phyloP scores from a whole-genome alignment of 2,329 filamentous ascomycete genomes.

The Grosmannia penicillata region DNA sequence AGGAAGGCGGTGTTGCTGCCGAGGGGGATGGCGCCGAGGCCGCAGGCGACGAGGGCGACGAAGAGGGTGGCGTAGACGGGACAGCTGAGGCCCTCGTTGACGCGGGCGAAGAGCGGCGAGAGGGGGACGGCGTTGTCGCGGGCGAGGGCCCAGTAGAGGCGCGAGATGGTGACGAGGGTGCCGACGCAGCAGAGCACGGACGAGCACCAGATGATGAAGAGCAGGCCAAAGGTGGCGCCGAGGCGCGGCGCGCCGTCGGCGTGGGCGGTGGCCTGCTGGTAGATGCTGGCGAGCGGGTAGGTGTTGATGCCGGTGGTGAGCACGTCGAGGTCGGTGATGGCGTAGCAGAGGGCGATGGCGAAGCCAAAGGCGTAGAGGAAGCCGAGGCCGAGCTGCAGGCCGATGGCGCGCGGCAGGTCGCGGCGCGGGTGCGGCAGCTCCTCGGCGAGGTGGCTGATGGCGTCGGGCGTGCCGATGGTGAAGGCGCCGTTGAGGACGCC shows the following conservation, averaged over 20 bases:
- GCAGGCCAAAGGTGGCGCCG: constrained; percentile 20
- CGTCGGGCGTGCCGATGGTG: constrained; percentile 47
- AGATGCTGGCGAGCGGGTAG: constrained; percentile 50
- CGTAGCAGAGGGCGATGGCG: constrained; percentile 35
- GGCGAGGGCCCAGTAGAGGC: constrained; percentile 31
- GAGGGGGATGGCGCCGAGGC: constrained; percentile 40
- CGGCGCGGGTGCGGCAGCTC: constrained; percentile 34
- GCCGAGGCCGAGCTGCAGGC: constrained; percentile 30
- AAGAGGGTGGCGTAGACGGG: constrained; percentile 44
- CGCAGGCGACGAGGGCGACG: constrained; percentile 33
- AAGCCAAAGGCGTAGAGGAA: constrained; percentile 36
- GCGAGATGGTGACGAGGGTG: constrained; percentile 33
- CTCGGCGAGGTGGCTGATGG: constrained; percentile 46
- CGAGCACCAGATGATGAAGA: constrained; percentile 26
- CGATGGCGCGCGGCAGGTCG: constrained; percentile 36
- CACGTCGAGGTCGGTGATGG: constrained; percentile 37
- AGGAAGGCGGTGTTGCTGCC: constrained; percentile 39
- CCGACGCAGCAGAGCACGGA: constrained; percentile 32
- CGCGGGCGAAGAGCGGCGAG: constrained; percentile 32
- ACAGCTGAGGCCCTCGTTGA: constrained; percentile 39
- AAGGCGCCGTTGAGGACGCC: constrained; percentile 55
- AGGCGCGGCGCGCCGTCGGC: constrained; percentile 26
- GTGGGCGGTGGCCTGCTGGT: constrained; percentile 37
- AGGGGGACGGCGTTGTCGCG: constrained; percentile 48
- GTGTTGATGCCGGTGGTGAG: constrained; percentile 34